Conservation (phyloP, 768 basidiomycete species). For the Suillus ampliporus region DNA sequence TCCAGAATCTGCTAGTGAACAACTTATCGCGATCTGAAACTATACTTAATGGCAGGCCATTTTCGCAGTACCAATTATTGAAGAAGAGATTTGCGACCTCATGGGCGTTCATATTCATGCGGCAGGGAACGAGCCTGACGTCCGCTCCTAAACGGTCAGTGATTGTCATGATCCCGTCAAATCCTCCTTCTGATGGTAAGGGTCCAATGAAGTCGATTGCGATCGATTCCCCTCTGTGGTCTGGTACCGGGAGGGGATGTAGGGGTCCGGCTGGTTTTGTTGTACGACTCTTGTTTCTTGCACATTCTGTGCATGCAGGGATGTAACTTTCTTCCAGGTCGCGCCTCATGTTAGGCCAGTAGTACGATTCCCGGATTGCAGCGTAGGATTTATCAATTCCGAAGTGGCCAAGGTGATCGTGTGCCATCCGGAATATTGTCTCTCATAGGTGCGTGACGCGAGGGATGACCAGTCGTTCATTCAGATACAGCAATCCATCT, state of each 20-base stretch:
- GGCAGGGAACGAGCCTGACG: conserved; percentile 24
- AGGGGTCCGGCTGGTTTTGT: conserved; percentile 16
- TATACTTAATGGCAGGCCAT: conserved; percentile 36
- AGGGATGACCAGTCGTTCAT: conserved; percentile 24
- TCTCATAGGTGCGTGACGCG: conserved; percentile 30
- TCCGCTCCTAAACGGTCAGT: no score
- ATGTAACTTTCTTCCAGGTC: conserved; percentile 29
- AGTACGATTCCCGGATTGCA: no score
- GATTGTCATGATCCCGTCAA: conserved; percentile 22
- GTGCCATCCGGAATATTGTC: conserved; percentile 12
- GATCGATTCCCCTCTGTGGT: conserved; percentile 12
- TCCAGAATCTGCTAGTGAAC: conserved; percentile 41
- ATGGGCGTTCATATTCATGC: conserved; percentile 18
- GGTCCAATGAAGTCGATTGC: conserved; percentile 36
- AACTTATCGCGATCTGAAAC: conserved; percentile 40
- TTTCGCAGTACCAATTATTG: conserved; percentile 34
- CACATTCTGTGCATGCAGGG: conserved; percentile 22
- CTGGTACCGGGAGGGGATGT: conserved; percentile 22
- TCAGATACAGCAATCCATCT: conserved; percentile 36
- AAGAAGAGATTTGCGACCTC: no score
- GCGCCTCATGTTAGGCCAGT: conserved; percentile 1
- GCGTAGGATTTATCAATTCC: no score
- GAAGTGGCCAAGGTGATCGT: conserved; percentile 8
- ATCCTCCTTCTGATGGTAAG: conserved; percentile 37
- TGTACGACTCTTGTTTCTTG: conserved; percentile 15